Evolutionary conservation across 305 asterid species (phyloP), one percentile per base, ranked within the genome.

Genomic region (Rubia tinctorum): DNA sequence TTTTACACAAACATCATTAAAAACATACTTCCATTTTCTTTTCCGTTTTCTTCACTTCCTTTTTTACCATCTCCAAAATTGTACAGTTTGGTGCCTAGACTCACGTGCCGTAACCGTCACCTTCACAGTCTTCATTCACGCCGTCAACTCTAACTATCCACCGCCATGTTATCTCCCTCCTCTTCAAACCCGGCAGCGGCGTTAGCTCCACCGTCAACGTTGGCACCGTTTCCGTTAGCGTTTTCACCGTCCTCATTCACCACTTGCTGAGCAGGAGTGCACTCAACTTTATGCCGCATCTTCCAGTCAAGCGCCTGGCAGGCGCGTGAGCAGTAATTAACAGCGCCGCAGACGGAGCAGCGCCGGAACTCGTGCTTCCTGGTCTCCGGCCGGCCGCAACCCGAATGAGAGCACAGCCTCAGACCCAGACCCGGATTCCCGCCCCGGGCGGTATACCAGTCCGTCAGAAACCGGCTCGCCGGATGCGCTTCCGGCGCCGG

Each of bases 271-370:
- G 75, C 88, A 6, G 93, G 96, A 5, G 84, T 73, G 76, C 99
- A 95, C 84, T 88, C 93, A 66, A 72, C 84, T 83, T 92, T 95
- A 66, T 95, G 99, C 63, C 98, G 89, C 85, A 84, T 84, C 85
- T 90, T 90, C 99, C 99, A 95, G 70, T 95, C 99, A 78, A 95
- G 83, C 68, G 98, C 97, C 75, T 95, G 99, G 68, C 99, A 95
- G 5, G 98, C 98, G 66, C 98, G 96, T 11, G 99, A 95, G 85
- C 99, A 95, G 45, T 95, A 95, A 77, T 89, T 90, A 78, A 90
- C 98, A 6, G 89, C 84, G 15, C 98, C 97, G 77, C 99, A 95
- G 64, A 89, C 96, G 0, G 96, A 88, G 72, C 99, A 95, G 75
- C 98, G 83, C 8, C 98, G 89, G 73, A 95, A 95, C 82, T 95